Percentiles rank a stretch among this genome's conserved stretches.
phyloP scores from a whole-genome alignment of 2,329 filamentous ascomycete species.

The Arthrobotrys entomopaga region DNA sequence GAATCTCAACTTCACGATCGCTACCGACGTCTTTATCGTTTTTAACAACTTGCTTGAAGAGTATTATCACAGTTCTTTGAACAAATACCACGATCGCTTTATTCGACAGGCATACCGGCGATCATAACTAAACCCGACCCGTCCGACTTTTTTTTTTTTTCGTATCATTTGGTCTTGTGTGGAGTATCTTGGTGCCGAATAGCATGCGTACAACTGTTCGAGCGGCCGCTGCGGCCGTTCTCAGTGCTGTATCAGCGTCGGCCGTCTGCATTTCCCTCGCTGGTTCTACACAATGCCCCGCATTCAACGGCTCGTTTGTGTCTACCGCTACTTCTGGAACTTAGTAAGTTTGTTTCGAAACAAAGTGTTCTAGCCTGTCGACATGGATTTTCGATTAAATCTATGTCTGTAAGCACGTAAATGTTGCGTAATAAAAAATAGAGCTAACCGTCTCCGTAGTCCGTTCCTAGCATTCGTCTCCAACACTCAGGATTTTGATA shows the following conservation, averaged over 20 bases:
- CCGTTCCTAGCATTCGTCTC: constrained; percentile 87
- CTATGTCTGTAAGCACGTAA: background rate
- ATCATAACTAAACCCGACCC: background rate
- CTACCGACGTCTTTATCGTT: constrained; percentile 44
- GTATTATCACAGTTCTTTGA: too few relatives aligned
- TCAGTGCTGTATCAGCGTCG: constrained; percentile 48
- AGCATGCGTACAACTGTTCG: constrained; percentile 52
- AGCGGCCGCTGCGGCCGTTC: constrained; percentile 47
- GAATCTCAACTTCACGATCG: constrained; percentile 18
- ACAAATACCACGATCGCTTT: constrained; percentile 22
- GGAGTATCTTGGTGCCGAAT: constrained; percentile 12
- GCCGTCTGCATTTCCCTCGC: constrained; percentile 61
- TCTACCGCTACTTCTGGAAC: constrained; percentile 60
- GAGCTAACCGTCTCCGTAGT: constrained; percentile 64
- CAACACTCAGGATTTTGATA: constrained; percentile 79
- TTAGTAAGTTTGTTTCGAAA: constrained; percentile 58
- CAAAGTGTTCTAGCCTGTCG: constrained; percentile 10
- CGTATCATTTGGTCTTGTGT: constrained; percentile 3
- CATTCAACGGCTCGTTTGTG: constrained; percentile 62
- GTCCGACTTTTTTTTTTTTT: background rate
- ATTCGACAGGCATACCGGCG: constrained; percentile 2
- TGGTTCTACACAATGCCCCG: constrained; percentile 61
- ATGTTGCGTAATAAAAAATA: background rate
- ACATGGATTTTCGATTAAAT: background rate
- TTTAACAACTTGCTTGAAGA: constrained; percentile 1